These are phyloP conservation scores for Mycogone perniciosa DNA, from an alignment of 2,329 filamentous ascomycete genomes.

Conservation along the genomic window DNA sequence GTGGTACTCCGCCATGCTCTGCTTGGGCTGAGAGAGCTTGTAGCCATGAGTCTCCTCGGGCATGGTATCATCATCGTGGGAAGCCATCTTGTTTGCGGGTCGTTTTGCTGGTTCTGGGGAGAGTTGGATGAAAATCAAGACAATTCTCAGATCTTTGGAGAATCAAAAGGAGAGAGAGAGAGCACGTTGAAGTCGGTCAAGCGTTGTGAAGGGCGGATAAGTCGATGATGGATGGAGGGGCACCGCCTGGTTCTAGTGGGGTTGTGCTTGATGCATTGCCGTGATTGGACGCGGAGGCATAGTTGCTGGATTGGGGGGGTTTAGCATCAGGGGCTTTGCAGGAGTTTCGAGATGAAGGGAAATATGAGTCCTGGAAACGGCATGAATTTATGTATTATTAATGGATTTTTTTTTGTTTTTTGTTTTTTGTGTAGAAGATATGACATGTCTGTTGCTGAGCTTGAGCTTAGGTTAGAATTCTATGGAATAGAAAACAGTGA, in stretches of 20 bases:
- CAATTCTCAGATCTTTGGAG: neutral
- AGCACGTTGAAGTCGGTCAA: conserved; percentile 7
- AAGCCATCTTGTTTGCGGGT: conserved; percentile 50
- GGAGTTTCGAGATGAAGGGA: too few species aligned
- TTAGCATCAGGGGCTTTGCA: neutral
- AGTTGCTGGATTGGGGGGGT: neutral
- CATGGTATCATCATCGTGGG: conserved; percentile 71
- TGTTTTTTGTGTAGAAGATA: too few species aligned
- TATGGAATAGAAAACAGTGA: too few species aligned
- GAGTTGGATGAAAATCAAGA: neutral
- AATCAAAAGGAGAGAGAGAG: conserved; percentile 8
- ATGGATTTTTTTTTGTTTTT: too few species aligned
- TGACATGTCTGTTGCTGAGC: too few species aligned
- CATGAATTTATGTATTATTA: too few species aligned
- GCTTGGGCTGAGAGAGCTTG: conserved; percentile 95
- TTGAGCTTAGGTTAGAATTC: too few species aligned
- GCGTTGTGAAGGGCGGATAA: neutral
- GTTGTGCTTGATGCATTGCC: neutral
- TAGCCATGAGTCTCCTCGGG: conserved; percentile 90
- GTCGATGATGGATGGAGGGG: conserved; percentile 11
- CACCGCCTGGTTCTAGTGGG: conserved; percentile 10
- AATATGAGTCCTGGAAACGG: too few species aligned
- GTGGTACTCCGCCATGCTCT: conserved; percentile 90
- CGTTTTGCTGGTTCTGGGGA: neutral
- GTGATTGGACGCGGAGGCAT: conserved; percentile 8